Evolutionary conservation across 345 rosid genomes (phyloP).

Genomic region (Nasturtium officinale): DNA sequence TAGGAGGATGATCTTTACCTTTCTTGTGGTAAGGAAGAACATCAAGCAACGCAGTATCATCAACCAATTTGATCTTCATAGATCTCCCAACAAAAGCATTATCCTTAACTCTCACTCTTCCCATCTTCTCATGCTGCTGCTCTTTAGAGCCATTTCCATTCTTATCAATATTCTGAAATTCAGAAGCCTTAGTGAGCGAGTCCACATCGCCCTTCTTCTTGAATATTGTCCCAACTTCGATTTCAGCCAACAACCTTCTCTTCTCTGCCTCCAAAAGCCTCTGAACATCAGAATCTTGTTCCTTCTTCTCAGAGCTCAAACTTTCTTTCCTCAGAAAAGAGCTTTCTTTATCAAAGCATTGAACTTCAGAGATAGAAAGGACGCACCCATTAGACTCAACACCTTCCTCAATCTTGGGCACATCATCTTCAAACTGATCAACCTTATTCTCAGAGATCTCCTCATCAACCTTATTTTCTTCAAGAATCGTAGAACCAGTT

Average conservation of each 20-base stretch:
- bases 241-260: slow-evolving; percentile 56
- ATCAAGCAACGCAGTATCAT: slow-evolving; percentile 74
- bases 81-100: slow-evolving; percentile 48
- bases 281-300: slow-evolving; percentile 37
- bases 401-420: slow-evolving; percentile 28
- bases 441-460: slow-evolving; percentile 28
- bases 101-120: slow-evolving; percentile 34
- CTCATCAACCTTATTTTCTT: slow-evolving; percentile 6
- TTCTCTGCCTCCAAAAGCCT: slow-evolving; percentile 63
- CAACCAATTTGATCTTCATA: slow-evolving; percentile 61
- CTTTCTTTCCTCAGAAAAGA: slow-evolving; percentile 21
- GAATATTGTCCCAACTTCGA: slow-evolving; percentile 56
- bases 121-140: slow-evolving; percentile 20
- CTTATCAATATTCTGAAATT: slow-evolving; percentile 29
- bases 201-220: slow-evolving; percentile 36
- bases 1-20: slow-evolving; percentile 42
- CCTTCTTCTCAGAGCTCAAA: slow-evolving; percentile 25
- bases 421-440: slow-evolving; percentile 15
- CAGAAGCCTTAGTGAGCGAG: slow-evolving; percentile 17
- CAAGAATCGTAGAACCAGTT: slow-evolving; percentile 41
- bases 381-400: slow-evolving; percentile 26
- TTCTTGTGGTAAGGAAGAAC: slow-evolving; percentile 44
- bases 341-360: slow-evolving; percentile 9
- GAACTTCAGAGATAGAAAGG: slow-evolving; percentile 30
- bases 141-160: slow-evolving; percentile 29